Percentiles rank a stretch among this genome's conserved stretches.
phyloP scores from a whole-genome alignment of 2,329 filamentous ascomycete genomes.

The Chrysoporthe cubensis region DNA sequence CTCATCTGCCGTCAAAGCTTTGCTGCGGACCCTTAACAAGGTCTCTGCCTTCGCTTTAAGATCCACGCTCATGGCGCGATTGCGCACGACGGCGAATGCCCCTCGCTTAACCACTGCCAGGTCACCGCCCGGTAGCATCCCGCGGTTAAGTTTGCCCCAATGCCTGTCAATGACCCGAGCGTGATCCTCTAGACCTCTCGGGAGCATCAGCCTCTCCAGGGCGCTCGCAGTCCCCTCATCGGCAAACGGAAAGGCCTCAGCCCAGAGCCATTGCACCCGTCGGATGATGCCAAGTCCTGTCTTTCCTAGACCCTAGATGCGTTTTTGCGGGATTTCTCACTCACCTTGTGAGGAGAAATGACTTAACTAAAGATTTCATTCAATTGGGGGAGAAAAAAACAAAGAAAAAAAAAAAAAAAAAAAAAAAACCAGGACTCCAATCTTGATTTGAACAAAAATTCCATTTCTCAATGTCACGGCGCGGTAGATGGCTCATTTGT shows the following conservation, averaged over 20 bases:
- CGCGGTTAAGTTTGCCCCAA: neutral
- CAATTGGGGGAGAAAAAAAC: too few relatives aligned
- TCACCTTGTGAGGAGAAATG: neutral
- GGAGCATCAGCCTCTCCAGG: neutral
- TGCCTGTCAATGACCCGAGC: neutral
- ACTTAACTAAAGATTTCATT: too few relatives aligned
- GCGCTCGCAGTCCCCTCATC: neutral
- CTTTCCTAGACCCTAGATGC: neutral
- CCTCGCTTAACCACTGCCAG: neutral
- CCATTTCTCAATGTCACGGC: too few relatives aligned
- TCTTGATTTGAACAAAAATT: too few relatives aligned
- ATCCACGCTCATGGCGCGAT: neutral
- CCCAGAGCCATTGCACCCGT: neutral
- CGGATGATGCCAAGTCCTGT: neutral
- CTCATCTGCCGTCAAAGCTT: neutral
- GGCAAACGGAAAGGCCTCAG: neutral
- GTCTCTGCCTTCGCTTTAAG: neutral
- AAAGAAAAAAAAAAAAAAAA: too few relatives aligned
- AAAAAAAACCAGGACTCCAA: too few relatives aligned
- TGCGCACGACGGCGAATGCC: neutral
- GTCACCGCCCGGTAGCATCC: neutral
- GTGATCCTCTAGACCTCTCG: neutral
- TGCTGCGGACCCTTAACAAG: neutral
- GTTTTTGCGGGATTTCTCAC: neutral
- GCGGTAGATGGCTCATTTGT: too few relatives aligned